These are phyloP conservation scores for Suillus spraguei DNA, from an alignment of 768 basidiomycete species.

Conservation along the genomic window DNA sequence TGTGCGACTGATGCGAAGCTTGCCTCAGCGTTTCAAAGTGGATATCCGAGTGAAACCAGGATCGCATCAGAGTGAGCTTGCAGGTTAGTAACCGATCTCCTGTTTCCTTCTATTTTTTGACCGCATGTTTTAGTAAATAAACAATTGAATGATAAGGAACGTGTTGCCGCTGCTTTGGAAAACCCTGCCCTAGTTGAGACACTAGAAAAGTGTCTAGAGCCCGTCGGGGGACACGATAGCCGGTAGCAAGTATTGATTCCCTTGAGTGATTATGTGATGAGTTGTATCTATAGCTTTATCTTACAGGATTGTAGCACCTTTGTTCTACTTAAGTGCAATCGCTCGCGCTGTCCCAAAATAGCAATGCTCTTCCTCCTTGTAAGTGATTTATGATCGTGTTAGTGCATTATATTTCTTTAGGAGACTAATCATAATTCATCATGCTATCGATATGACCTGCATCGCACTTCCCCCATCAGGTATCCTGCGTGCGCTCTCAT, in stretches of 20 bases:
- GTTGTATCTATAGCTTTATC: slow-evolving; percentile 12
- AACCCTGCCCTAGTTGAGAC: slow-evolving; percentile 85
- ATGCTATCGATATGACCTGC: background rate
- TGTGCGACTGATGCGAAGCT: slow-evolving; percentile 84
- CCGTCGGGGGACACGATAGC: slow-evolving; percentile 24
- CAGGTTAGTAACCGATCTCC: slow-evolving; percentile 52
- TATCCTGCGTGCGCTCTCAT: background rate
- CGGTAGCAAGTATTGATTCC: slow-evolving; percentile 1
- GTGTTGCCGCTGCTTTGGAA: slow-evolving; percentile 96
- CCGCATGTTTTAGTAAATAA: slow-evolving; percentile 75
- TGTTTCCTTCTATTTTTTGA: background rate
- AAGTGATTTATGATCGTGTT: background rate
- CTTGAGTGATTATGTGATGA: background rate
- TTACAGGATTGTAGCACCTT: slow-evolving; percentile 6
- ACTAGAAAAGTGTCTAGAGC: slow-evolving; percentile 75
- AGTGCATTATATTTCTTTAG: background rate
- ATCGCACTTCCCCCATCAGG: background rate
- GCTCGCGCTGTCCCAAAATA: background rate
- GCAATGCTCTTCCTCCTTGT: slow-evolving; percentile 1
- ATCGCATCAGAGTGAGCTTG: slow-evolving; percentile 92
- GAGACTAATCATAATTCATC: background rate
- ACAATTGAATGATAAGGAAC: slow-evolving; percentile 98
- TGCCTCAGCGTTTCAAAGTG: slow-evolving; percentile 92
- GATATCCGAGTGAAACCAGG: slow-evolving; percentile 93
- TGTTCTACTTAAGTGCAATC: slow-evolving; percentile 6